phyloP scores from a whole-genome alignment of 2,329 filamentous ascomycete genomes.

The Pestalotiopsis sp. region DNA sequence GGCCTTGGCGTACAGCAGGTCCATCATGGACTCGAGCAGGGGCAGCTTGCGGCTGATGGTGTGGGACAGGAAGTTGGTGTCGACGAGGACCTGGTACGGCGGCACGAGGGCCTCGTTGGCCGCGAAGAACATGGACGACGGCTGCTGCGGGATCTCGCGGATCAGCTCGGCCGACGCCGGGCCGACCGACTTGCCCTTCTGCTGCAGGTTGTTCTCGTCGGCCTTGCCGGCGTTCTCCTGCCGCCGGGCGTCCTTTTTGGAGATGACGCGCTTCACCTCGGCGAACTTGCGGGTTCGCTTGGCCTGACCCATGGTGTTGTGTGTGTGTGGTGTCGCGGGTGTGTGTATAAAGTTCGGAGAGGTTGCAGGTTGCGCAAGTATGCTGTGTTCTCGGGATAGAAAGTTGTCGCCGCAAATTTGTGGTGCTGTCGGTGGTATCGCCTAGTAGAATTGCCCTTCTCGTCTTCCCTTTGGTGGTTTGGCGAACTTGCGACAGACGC shows the following conservation, averaged over 20 bases:
- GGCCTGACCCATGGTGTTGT: constrained; percentile 66
- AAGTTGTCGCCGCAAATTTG: not conserved
- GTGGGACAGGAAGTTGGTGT: constrained; percentile 86
- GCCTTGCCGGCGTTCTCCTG: constrained; percentile 78
- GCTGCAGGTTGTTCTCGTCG: constrained; percentile 54
- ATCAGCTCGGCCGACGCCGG: constrained; percentile 62
- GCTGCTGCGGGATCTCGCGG: constrained; percentile 80
- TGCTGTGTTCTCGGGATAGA: not conserved
- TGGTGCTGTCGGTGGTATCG: not conserved
- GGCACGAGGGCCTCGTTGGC: constrained; percentile 69
- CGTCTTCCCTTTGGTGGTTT: not conserved
- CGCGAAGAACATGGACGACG: constrained; percentile 84
- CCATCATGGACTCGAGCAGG: constrained; percentile 74
- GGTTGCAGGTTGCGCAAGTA: not conserved
- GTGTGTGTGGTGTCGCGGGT: not conserved
- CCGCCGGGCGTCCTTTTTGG: constrained; percentile 76
- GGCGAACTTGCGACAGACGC: not conserved
- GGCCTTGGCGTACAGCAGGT: constrained; percentile 89
- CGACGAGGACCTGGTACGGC: constrained; percentile 78
- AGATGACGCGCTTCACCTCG: constrained; percentile 43
- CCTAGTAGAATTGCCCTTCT: not conserved
- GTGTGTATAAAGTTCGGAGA: not conserved
- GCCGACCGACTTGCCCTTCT: constrained; percentile 55
- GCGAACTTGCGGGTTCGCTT: constrained; percentile 95
- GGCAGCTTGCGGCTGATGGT: constrained; percentile 91